phyloP scores from a whole-genome alignment of 306 rosid genomes.

The Styphnolobium japonicum region DNA sequence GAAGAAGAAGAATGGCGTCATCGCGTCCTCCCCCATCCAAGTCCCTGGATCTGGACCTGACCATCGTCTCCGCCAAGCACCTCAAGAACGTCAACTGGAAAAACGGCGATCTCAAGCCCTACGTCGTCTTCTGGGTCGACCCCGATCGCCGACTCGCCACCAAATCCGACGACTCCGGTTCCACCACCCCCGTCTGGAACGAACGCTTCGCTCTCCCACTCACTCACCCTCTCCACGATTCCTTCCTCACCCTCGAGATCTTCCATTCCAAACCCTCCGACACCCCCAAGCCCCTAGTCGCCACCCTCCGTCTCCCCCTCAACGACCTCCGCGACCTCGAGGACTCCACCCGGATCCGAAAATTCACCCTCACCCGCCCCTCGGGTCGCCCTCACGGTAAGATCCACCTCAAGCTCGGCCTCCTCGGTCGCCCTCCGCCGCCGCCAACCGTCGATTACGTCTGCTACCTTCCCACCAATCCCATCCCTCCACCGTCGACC shows the following conservation, averaged over 20 bases:
- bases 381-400: conserved; percentile 87
- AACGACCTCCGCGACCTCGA: conserved; percentile 44
- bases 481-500: conserved; percentile 36
- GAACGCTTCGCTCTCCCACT: conserved; percentile 81
- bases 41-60: conserved; percentile 72
- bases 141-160: conserved; percentile 83
- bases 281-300: conserved; percentile 83
- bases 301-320: conserved; percentile 60
- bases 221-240: conserved; percentile 41
- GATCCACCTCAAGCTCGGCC: conserved; percentile 67
- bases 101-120: conserved; percentile 74
- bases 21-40: conserved; percentile 74
- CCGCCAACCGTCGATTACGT: conserved; percentile 47
- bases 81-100: conserved; percentile 94
- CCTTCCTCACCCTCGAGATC: conserved; percentile 75
- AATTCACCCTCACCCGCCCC: conserved; percentile 61
- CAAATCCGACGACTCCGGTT: conserved; percentile 80
- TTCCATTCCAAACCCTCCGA: conserved; percentile 89
- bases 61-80: conserved; percentile 76
- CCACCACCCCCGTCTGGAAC: conserved; percentile 77
- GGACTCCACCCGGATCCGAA: conserved; percentile 44
- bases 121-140: conserved; percentile 85
- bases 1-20: conserved; percentile 45
- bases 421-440: conserved; percentile 62
- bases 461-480: conserved; percentile 36